A percentile compares a stretch with the other conserved stretches of the same genome.
phyloP scores from a whole-genome alignment of 345 rosid genomes.

The Eucalyptus viminalis region DNA sequence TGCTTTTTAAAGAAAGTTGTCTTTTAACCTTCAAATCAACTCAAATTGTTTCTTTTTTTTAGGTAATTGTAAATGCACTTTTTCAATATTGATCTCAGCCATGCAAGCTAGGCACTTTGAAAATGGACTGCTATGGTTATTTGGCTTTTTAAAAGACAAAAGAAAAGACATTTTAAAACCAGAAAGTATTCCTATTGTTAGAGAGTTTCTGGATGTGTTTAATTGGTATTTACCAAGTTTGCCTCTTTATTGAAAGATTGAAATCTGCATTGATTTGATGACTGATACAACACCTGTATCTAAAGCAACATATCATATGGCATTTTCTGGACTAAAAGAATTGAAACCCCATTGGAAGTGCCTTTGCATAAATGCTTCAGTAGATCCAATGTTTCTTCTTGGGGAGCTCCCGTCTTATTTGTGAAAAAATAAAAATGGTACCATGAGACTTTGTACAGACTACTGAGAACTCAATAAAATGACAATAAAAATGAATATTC shows the following conservation, averaged over 20 bases:
- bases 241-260: not conserved
- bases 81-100: not conserved
- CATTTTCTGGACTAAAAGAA: not conserved
- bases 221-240: not conserved
- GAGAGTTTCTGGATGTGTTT: not conserved
- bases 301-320: not conserved
- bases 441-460: not conserved
- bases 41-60: not conserved
- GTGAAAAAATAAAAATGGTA: not conserved
- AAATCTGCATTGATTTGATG: not conserved
- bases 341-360: not conserved
- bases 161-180: accelerated
- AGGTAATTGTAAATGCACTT: not conserved
- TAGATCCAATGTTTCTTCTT: not conserved
- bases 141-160: not conserved
- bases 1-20: not conserved
- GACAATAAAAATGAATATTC: not conserved
- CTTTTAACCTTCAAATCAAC: not conserved
- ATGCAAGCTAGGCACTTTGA: not conserved
- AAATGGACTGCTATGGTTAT: not conserved
- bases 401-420: not conserved
- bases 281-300: not conserved
- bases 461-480: not conserved
- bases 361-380: not conserved
- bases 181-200: not conserved